A percentile compares a stretch with the other conserved stretches of the same genome.
phyloP scores from a whole-genome alignment of 2,329 filamentous ascomycete species.

The Aspergillus sp. region DNA sequence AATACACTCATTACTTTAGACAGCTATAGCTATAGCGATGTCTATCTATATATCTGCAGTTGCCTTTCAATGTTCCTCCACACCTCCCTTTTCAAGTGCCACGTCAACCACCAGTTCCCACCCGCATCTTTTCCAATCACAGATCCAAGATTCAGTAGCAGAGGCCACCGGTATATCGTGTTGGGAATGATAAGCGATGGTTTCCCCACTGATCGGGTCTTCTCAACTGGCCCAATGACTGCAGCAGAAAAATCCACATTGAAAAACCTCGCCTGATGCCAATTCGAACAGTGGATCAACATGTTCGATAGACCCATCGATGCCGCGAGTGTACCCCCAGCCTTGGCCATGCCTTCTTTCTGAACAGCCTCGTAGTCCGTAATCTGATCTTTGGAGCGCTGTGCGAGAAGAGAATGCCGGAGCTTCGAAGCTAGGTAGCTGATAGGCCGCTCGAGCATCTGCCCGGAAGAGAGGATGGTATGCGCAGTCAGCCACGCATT shows the following conservation, averaged over 20 bases:
- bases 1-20: no score
- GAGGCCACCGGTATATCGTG: not conserved
- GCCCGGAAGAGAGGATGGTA: slow-evolving; percentile 1
- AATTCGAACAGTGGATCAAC: slow-evolving; percentile 38
- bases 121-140: slow-evolving; percentile 26
- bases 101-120: slow-evolving; percentile 28
- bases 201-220: not conserved
- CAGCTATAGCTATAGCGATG: no score
- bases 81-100: slow-evolving; percentile 10
- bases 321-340: not conserved
- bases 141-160: slow-evolving; percentile 11
- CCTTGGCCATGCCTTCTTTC: no score
- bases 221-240: slow-evolving; percentile 7
- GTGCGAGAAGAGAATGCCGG: slow-evolving; percentile 6
- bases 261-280: slow-evolving; percentile 33
- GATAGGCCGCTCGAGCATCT: slow-evolving; percentile 7
- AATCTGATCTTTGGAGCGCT: slow-evolving; percentile 7
- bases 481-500: slow-evolving; percentile 2
- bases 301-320: slow-evolving; percentile 6
- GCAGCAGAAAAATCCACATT: slow-evolving; percentile 33
- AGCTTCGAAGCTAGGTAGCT: slow-evolving; percentile 7
- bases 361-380: slow-evolving; percentile 1
- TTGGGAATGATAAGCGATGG: slow-evolving; percentile 1
- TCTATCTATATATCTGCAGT: not conserved
- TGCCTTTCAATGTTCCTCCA: slow-evolving; percentile 17